phyloP scores from a whole-genome alignment of 345 rosid genomes.

The Rhodamnia rubescens region DNA sequence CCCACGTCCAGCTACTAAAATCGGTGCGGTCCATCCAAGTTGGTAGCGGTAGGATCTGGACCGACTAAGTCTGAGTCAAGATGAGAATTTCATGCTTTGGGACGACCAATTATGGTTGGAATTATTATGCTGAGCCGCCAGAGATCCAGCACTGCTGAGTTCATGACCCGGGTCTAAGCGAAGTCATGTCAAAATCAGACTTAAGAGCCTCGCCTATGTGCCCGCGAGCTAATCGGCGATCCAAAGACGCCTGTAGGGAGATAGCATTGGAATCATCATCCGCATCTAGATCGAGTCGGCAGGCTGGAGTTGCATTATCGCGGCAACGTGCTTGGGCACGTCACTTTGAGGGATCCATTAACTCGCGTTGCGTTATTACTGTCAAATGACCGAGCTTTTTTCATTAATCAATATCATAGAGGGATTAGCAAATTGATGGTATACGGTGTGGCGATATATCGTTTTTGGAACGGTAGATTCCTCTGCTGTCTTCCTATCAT shows the following conservation, averaged over 20 bases:
- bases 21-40: background rate
- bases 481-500: background rate
- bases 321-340: background rate
- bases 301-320: background rate
- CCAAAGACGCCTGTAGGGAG: background rate
- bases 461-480: background rate
- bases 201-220: too few species aligned
- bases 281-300: background rate
- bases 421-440: background rate
- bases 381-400: background rate
- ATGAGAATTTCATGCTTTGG: background rate
- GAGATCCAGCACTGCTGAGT: background rate
- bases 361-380: background rate
- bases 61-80: background rate
- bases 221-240: background rate
- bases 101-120: background rate
- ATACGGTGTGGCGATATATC: background rate
- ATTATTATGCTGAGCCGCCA: background rate
- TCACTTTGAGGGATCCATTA: background rate
- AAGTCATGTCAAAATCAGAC: background rate
- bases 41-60: background rate
- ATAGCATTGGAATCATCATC: background rate
- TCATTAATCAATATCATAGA: background rate
- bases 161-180: background rate
- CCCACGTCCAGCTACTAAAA: background rate